Evolutionary conservation across 768 basidiomycete species (phyloP).

Genomic region (Harrya chromipes): DNA sequence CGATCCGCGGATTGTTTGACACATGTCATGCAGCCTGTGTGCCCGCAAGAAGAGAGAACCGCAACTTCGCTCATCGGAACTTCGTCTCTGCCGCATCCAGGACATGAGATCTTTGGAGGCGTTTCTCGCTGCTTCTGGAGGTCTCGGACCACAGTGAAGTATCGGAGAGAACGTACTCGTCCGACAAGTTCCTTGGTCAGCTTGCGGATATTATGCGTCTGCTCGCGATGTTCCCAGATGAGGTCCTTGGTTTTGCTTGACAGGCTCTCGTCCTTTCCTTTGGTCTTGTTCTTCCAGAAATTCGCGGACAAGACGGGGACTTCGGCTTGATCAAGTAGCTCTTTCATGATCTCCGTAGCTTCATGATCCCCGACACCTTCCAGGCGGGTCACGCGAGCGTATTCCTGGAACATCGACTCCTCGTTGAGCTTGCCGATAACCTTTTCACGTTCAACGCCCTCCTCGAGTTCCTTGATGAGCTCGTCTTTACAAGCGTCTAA

Average conservation of each 20-base stretch:
- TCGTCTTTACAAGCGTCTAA: conserved; percentile 77
- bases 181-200: conserved; percentile 87
- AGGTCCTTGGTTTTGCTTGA: conserved; percentile 56
- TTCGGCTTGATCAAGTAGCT: conserved; percentile 59
- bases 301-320: conserved; percentile 36
- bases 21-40: conserved; percentile 77
- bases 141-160: conserved; percentile 89
- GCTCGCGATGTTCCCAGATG: conserved; percentile 81
- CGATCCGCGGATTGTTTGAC: conserved; percentile 68
- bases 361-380: conserved; percentile 74
- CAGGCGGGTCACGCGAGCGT: conserved; percentile 61
- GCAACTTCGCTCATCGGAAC: conserved; percentile 69
- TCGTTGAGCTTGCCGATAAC: conserved; percentile 56
- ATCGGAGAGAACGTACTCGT: conserved; percentile 85
- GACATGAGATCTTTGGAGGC: conserved; percentile 60
- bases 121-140: conserved; percentile 71
- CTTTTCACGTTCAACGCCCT: conserved; percentile 67
- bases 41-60: conserved; percentile 89
- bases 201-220: conserved; percentile 81
- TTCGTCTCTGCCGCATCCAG: conserved; percentile 52
- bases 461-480: conserved; percentile 60
- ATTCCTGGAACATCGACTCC: conserved; percentile 80
- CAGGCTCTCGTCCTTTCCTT: conserved; percentile 57
- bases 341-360: conserved; percentile 57
- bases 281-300: conserved; percentile 36